phyloP scores from a whole-genome alignment of 345 rosid species.

The Melaleuca quinquenervia region DNA sequence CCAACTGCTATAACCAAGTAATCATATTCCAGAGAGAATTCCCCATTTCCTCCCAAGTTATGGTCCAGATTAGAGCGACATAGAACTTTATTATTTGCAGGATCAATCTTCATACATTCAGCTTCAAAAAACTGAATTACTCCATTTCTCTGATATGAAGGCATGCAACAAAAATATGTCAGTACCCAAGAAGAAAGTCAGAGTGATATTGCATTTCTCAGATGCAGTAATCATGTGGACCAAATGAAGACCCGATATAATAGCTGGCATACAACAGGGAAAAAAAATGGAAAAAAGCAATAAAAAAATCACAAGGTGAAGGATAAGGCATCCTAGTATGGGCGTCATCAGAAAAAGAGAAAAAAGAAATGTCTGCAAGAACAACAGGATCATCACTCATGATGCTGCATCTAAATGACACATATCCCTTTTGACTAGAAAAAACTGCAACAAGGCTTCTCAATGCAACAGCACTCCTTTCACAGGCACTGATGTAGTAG shows the following conservation, averaged over 20 bases:
- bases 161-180: neutral
- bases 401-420: neutral
- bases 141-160: conserved; percentile 48
- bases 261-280: neutral
- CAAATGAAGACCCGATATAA: neutral
- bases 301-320: neutral
- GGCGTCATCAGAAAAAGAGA: neutral
- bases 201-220: neutral
- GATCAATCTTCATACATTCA: conserved; percentile 74
- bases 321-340: neutral
- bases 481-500: neutral
- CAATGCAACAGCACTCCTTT: neutral
- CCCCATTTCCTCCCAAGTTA: conserved; percentile 38
- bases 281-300: neutral
- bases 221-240: neutral
- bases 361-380: neutral
- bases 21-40: conserved; percentile 72
- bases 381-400: neutral
- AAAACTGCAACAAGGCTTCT: neutral
- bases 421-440: neutral
- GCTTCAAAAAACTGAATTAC: conserved; percentile 83
- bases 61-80: conserved; percentile 48
- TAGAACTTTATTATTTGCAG: conserved; percentile 43
- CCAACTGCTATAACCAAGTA: conserved; percentile 83
- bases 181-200: neutral